These are phyloP conservation scores for Suhomyces atakaporum DNA, from an alignment of 1,139 yeast species.

Conservation along the genomic window DNA sequence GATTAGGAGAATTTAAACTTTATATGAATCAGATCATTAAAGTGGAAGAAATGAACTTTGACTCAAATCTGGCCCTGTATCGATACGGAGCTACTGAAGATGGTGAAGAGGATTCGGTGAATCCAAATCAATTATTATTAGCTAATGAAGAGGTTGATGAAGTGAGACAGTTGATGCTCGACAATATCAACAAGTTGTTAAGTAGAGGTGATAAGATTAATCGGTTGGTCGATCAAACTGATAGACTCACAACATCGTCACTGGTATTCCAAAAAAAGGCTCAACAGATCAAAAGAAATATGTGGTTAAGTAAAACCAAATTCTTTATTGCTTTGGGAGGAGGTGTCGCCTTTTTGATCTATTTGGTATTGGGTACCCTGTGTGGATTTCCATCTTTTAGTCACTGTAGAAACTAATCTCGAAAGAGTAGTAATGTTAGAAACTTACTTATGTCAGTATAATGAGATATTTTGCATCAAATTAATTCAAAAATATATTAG, in stretches of 20 bases:
- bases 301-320: slow-evolving; percentile 65
- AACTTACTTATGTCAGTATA: too few relatives aligned
- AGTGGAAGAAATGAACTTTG: slow-evolving; percentile 50
- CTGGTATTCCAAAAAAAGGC: slow-evolving; percentile 75
- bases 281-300: slow-evolving; percentile 58
- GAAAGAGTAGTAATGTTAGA: too few relatives aligned
- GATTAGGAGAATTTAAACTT: slow-evolving; percentile 52
- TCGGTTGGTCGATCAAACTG: slow-evolving; percentile 77
- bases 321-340: slow-evolving; percentile 35
- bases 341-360: slow-evolving; percentile 33
- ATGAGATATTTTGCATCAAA: too few relatives aligned
- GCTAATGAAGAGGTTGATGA: slow-evolving; percentile 55
- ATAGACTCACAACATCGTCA: slow-evolving; percentile 67
- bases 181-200: slow-evolving; percentile 66
- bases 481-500: too few relatives aligned
- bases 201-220: slow-evolving; percentile 81
- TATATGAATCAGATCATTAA: slow-evolving; percentile 54
- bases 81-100: slow-evolving; percentile 30
- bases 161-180: slow-evolving; percentile 63
- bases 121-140: slow-evolving; percentile 41
- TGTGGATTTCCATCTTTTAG: slow-evolving; percentile 54
- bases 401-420: too few relatives aligned
- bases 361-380: slow-evolving; percentile 47
- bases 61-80: slow-evolving; percentile 36
- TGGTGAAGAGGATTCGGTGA: slow-evolving; percentile 27